Conservation (phyloP, 805 yeast genomes). For the Pichia rugopelliculosa region DNA sequence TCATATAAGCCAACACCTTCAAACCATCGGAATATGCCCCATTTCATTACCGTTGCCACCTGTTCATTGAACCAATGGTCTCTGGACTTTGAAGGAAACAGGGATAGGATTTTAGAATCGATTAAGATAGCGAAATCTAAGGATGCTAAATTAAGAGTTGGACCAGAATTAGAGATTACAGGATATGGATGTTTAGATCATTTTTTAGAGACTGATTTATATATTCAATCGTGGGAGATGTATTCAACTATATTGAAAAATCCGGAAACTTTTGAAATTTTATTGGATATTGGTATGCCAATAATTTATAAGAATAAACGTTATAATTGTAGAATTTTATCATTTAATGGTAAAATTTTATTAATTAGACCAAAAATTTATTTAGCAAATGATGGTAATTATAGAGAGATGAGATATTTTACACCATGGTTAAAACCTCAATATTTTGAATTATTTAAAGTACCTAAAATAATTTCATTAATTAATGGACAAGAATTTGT, state of each 20-base stretch:
- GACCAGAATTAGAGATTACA: conserved; percentile 92
- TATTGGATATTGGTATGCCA: conserved; percentile 94
- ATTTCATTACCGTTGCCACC: conserved; percentile 81
- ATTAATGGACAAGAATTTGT: conserved; percentile 52
- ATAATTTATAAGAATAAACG: conserved; percentile 78
- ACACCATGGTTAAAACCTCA: conserved; percentile 88
- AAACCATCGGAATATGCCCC: conserved; percentile 52
- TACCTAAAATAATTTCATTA: conserved; percentile 64
- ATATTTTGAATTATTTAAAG: conserved; percentile 59
- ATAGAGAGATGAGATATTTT: conserved; percentile 95
- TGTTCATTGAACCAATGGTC: conserved; percentile 99
- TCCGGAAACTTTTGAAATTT: conserved; percentile 63
- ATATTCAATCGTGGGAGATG: conserved; percentile 92
- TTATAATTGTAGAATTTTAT: conserved; percentile 84
- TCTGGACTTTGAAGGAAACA: conserved; percentile 91
- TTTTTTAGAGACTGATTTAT: conserved; percentile 82
- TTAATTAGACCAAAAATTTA: conserved; percentile 88
- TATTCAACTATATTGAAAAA: conserved; percentile 66
- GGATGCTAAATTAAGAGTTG: conserved; percentile 82
- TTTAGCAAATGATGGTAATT: conserved; percentile 96
- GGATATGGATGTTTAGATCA: conserved; percentile 96
- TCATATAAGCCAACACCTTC: no score
- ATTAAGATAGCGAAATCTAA: conserved; percentile 66
- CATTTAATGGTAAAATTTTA: conserved; percentile 70
- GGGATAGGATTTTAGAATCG: conserved; percentile 82